These are phyloP conservation scores for Herpetospermum pedunculosum DNA, from an alignment of 306 rosid genomes.

Conservation along the genomic window DNA sequence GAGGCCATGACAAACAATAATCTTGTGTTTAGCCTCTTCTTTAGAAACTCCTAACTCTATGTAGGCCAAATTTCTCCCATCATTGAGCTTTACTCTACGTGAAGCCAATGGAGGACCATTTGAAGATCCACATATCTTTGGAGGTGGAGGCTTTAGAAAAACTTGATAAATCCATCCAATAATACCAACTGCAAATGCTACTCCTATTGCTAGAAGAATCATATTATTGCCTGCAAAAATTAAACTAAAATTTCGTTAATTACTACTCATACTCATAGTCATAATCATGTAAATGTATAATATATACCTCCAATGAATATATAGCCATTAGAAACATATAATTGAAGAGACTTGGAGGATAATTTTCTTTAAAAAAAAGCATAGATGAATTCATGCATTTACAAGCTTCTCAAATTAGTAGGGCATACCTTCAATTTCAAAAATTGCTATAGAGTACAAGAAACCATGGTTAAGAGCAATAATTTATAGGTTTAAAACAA, in stretches of 20 bases:
- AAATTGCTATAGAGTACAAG: too few relatives aligned
- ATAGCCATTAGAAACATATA: too few relatives aligned
- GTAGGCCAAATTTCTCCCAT: constrained; percentile 78
- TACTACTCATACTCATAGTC: too few relatives aligned
- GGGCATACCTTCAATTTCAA: too few relatives aligned
- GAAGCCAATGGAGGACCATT: constrained; percentile 54
- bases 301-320: too few relatives aligned
- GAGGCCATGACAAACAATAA: constrained; percentile 52
- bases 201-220: not conserved
- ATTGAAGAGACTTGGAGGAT: too few relatives aligned
- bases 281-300: too few relatives aligned
- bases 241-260: not conserved
- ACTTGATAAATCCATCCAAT: constrained; percentile 40
- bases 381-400: too few relatives aligned
- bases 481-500: too few relatives aligned
- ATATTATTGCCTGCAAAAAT: not conserved
- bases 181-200: constrained; percentile 30
- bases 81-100: constrained; percentile 49
- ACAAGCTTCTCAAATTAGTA: too few relatives aligned
- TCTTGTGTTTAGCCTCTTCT: constrained; percentile 53
- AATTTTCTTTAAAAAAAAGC: too few relatives aligned
- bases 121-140: constrained; percentile 46
- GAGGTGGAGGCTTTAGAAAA: constrained; percentile 39
- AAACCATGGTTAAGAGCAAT: too few relatives aligned
- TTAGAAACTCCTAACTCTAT: constrained; percentile 54